These are phyloP conservation scores for Chlorella sorokiniana DNA, from an alignment of 139 green algal genomes.

Conservation along the genomic window DNA sequence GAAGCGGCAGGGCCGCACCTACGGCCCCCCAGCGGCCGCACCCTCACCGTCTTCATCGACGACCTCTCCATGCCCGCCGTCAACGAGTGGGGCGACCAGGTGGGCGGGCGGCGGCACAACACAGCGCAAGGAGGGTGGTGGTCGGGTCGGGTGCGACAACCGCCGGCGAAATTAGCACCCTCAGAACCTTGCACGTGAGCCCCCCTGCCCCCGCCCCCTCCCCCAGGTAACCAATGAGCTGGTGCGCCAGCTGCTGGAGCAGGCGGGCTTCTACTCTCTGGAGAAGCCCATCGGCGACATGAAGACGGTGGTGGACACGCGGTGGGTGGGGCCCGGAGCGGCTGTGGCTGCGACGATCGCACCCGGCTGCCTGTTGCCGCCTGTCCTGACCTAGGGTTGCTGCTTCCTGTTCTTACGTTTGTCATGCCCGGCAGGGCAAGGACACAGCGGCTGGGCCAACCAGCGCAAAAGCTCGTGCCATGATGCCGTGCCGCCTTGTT, in stretches of 20 bases:
- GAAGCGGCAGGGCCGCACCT: slow-evolving; percentile 94
- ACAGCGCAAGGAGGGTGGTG: background rate
- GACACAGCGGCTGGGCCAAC: no score
- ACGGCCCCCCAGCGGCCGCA: slow-evolving; percentile 85
- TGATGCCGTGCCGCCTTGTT: no score
- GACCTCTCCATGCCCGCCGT: slow-evolving; percentile 92
- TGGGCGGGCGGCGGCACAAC: background rate
- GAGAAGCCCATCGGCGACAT: slow-evolving; percentile 97
- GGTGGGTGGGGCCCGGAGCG: no score
- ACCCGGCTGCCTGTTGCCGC: no score
- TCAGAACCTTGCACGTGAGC: background rate
- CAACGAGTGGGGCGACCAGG: slow-evolving; percentile 97
- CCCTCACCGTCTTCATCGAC: slow-evolving; percentile 91
- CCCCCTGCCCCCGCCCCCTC: background rate
- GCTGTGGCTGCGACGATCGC: no score
- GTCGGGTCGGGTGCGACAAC: no score
- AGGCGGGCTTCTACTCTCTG: slow-evolving; percentile 91
- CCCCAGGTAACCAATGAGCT: slow-evolving; percentile 93
- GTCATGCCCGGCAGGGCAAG: no score
- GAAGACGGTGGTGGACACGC: slow-evolving; percentile 87
- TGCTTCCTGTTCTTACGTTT: no score
- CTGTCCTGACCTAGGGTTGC: no score
- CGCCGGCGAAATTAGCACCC: background rate
- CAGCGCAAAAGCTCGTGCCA: no score
- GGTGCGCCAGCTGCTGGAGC: slow-evolving; percentile 93